Evolutionary conservation across 148 eudicot genomes (phyloP).

Genomic region (Rhododendron vialii): DNA sequence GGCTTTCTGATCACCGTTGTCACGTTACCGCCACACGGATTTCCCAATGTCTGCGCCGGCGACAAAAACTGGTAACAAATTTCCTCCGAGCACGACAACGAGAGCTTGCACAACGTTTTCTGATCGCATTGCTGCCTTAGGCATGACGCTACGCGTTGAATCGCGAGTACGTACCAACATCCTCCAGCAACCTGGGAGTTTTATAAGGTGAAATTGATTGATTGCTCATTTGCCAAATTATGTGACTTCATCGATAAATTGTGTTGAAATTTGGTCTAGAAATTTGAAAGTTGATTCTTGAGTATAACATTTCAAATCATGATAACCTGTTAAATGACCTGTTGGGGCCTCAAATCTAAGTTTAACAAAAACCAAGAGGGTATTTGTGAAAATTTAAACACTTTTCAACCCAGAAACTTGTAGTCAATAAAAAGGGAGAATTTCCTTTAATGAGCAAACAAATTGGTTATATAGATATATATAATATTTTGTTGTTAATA

Average conservation of each 20-base stretch:
- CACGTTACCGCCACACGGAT: slow-evolving; percentile 44
- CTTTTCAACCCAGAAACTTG: not conserved
- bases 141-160: slow-evolving; percentile 77
- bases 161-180: slow-evolving; percentile 91
- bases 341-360: no score
- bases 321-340: no score
- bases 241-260: not conserved
- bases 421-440: not conserved
- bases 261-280: not conserved
- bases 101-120: slow-evolving; percentile 33
- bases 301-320: no score
- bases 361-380: not conserved
- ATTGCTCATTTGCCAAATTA: not conserved
- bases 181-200: slow-evolving; percentile 71
- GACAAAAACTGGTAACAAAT: slow-evolving; percentile 50
- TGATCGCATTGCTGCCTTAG: slow-evolving; percentile 56
- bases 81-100: slow-evolving; percentile 65
- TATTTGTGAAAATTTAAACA: no score
- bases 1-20: slow-evolving; percentile 32
- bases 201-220: not conserved
- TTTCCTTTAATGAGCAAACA: no score
- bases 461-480: no score
- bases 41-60: slow-evolving; percentile 19
- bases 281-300: not conserved
- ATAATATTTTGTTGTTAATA: no score